Evolutionary conservation across 2,329 filamentous ascomycete species (phyloP), one percentile per base, ranked within the genome.

Genomic region (Colletotrichum australisinense): DNA sequence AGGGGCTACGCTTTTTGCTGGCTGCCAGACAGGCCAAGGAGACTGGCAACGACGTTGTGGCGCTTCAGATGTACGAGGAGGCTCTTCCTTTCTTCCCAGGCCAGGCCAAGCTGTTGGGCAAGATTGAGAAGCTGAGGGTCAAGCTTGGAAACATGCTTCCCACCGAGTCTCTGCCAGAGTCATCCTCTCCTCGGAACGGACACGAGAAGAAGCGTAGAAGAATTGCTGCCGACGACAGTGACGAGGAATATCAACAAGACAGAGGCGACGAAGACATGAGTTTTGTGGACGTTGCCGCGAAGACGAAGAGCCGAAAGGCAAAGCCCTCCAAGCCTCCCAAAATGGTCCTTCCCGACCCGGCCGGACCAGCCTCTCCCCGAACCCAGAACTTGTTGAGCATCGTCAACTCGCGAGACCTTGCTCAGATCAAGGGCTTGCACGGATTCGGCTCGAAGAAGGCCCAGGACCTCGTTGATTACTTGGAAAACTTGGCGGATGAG

Each of bases 11-110:
- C 12, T 95, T 93, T 78, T 84, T 98, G 42, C 87, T 98, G n/a
- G 95, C 97, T 88, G 96, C 95, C 1, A 94, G 97, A 76, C 95
- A 98, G 80, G 94, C 97, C 79, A 95, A 95, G 79, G 94, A 95
- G 65, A 89, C 91, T 4, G 95, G 95, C 2, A 94, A 98, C 76
- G 92, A 97, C 64, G 86, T 86, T 4, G 93, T 90, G 42, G 95
- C 95, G 0, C 84, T 98, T 73, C 91, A 91, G 77, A 96, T 97
- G 91, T 98, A 97, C 79, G 93, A 96, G 80, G 86, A 94, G 75
- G 96, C 96, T 0, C 84, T 95, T 65, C 93, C 94, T 0, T 97
- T 91, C 82, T 98, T 98, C 78, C 95, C 95, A 0, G 92, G 91
- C 1, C 97, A 98, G 80, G 88, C 91, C 62, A 98, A 96, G 83